Conservation (phyloP, 768 basidiomycete genomes). For the Leccinum fibrillosum region DNA sequence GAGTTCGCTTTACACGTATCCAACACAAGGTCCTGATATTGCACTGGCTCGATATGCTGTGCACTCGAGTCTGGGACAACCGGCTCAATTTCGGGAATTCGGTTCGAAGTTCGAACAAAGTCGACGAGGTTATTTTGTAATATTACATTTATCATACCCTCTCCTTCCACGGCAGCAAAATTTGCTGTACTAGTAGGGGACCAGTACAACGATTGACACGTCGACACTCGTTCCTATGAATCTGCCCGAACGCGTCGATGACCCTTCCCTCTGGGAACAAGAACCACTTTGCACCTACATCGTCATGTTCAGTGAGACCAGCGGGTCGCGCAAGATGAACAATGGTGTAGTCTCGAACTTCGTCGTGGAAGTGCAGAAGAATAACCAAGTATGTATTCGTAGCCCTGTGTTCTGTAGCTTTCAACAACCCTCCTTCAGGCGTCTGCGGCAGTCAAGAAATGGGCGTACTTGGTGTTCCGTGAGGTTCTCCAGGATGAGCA, state of each 20-base stretch:
- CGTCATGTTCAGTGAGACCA: not conserved
- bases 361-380: slow-evolving; percentile 10
- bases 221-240: slow-evolving; percentile 13
- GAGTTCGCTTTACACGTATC: slow-evolving; percentile 5
- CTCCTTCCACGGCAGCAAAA: not conserved
- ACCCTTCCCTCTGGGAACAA: slow-evolving; percentile 19
- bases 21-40: not conserved
- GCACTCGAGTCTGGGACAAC: not conserved
- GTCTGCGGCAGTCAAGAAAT: slow-evolving; percentile 7
- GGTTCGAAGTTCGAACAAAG: not conserved
- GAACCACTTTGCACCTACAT: slow-evolving; percentile 17
- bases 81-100: not conserved
- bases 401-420: not conserved
- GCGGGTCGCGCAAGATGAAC: not conserved
- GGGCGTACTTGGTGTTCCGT: slow-evolving; percentile 14
- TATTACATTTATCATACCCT: not conserved
- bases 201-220: too few relatives aligned
- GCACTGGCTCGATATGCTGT: not conserved
- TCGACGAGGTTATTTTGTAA: not conserved
- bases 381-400: slow-evolving; percentile 14
- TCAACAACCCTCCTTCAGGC: slow-evolving; percentile 8
- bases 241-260: slow-evolving; percentile 12
- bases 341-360: not conserved
- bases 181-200: not conserved
- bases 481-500: not conserved